phyloP scores from a whole-genome alignment of 2,329 filamentous ascomycete genomes.

The Stachybotrys elegans region DNA sequence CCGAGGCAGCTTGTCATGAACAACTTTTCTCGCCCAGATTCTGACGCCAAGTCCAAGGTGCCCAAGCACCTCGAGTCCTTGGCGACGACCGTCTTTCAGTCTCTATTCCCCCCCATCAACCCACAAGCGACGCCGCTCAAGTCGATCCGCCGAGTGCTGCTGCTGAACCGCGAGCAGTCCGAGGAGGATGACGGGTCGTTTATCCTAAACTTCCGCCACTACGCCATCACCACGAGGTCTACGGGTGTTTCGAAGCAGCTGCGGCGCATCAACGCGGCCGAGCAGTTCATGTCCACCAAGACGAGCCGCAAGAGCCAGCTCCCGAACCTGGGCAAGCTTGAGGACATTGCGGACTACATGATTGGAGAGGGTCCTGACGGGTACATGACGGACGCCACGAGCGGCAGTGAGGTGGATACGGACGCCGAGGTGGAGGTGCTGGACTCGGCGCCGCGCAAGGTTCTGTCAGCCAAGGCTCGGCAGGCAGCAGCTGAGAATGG shows the following conservation, averaged over 20 bases:
- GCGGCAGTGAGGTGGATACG: constrained; percentile 87
- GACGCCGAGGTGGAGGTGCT: constrained; percentile 91
- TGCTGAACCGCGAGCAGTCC: constrained; percentile 75
- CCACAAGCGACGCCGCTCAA: constrained; percentile 84
- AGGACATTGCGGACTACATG: constrained; percentile 93
- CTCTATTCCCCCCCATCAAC: constrained; percentile 91
- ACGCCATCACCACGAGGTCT: constrained; percentile 86
- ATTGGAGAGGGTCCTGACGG: constrained; percentile 72
- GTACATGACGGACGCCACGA: constrained; percentile 80
- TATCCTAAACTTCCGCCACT: constrained; percentile 84
- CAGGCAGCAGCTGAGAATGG: constrained; percentile 32
- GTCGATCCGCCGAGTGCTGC: constrained; percentile 85
- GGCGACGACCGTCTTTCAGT: constrained; percentile 91
- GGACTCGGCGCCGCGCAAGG: constrained; percentile 58
- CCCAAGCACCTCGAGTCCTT: constrained; percentile 92
- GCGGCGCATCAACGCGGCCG: constrained; percentile 76
- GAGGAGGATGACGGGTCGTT: constrained; percentile 63
- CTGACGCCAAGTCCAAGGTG: constrained; percentile 61
- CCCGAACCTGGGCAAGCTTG: constrained; percentile 84
- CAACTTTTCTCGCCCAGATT: constrained; percentile 71
- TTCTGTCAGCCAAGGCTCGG: constrained; percentile 49
- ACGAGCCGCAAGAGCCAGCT: constrained; percentile 62
- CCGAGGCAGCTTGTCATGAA: constrained; percentile 81
- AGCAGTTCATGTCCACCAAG: constrained; percentile 63
- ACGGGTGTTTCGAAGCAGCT: constrained; percentile 81